Evolutionary conservation across 2,329 filamentous ascomycete genomes (phyloP).

Genomic region (Aspergillus fructus): DNA sequence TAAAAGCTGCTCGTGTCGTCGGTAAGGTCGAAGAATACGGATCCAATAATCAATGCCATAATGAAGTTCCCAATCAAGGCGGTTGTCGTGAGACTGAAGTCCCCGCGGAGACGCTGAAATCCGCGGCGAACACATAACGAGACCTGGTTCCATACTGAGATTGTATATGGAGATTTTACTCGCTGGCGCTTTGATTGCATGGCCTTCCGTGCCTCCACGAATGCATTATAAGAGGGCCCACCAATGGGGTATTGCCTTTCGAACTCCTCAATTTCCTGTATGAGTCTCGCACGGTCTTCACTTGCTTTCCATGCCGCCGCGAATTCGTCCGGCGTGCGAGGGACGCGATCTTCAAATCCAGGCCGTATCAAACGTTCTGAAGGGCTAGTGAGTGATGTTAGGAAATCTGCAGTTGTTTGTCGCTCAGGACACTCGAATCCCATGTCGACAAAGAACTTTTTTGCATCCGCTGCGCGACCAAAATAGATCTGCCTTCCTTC

Average conservation of each 20-base stretch:
- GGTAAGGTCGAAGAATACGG: conserved; percentile 76
- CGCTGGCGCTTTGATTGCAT: conserved; percentile 52
- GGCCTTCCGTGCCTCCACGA: conserved; percentile 42
- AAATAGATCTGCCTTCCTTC: conserved; percentile 78
- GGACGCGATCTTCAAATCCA: conserved; percentile 64
- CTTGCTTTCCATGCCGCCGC: conserved; percentile 57
- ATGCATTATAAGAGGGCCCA: conserved; percentile 40
- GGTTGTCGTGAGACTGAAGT: conserved; percentile 71
- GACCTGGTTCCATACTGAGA: conserved; percentile 75
- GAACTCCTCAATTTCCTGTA: conserved; percentile 46
- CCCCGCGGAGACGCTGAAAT: conserved; percentile 72
- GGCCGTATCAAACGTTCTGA: conserved; percentile 56
- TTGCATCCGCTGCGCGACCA: conserved; percentile 61
- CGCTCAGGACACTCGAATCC: conserved; percentile 69
- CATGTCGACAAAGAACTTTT: conserved; percentile 65
- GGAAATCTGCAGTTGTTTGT: conserved; percentile 70
- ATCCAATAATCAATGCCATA: conserved; percentile 75
- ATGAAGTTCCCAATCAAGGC: conserved; percentile 67
- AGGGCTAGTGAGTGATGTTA: conserved; percentile 69
- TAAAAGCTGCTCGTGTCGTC: conserved; percentile 71
- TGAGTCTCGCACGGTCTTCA: conserved; percentile 43
- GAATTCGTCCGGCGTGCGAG: conserved; percentile 70
- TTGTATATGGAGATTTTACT: conserved; percentile 74
- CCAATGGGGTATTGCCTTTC: conserved; percentile 44
- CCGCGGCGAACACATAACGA: conserved; percentile 77